A percentile compares a stretch with the other conserved stretches of the same genome.
Evolutionary conservation across 352 stramenopile genomes (phyloP).

Genomic region (Discostella stelligera): DNA sequence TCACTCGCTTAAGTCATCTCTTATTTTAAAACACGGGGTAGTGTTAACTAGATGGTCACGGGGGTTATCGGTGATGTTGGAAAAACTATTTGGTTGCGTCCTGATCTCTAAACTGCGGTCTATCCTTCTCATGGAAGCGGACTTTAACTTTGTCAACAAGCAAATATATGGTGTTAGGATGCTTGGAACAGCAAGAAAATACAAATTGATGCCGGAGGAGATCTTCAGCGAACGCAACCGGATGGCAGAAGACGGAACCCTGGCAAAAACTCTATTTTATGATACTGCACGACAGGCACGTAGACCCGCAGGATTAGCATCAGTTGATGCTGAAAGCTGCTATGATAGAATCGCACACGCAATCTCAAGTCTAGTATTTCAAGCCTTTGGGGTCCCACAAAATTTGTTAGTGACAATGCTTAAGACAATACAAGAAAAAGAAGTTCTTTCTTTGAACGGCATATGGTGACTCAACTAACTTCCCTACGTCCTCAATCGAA

Average conservation of each 20-base stretch:
- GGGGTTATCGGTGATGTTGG: conserved; percentile 38
- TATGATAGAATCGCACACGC: conserved; percentile 26
- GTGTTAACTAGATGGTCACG: conserved; percentile 19
- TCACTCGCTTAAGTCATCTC: conserved; percentile 20
- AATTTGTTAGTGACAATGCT: conserved; percentile 7
- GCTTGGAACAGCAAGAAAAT: conserved; percentile 13
- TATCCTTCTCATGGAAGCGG: conserved; percentile 43
- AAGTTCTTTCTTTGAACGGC: no score
- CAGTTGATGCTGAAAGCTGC: conserved; percentile 17
- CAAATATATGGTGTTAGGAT: conserved; percentile 9
- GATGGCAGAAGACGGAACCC: conserved; percentile 11
- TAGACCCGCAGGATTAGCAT: background rate
- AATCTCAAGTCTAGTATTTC: conserved; percentile 12
- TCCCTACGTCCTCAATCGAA: background rate
- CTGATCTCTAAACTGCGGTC: conserved; percentile 28
- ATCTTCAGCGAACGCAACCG: conserved; percentile 18
- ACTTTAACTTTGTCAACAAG: no score
- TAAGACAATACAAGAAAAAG: conserved; percentile 16
- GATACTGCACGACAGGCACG: conserved; percentile 2
- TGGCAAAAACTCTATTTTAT: conserved; percentile 17
- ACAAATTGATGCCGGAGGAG: conserved; percentile 18
- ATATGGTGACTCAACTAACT: no score
- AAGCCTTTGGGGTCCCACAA: conserved; percentile 3
- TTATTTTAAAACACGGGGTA: conserved; percentile 15
- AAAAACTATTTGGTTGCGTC: conserved; percentile 30